Evolutionary conservation across 148 eudicot genomes (phyloP).

Genomic region (Tetragonia tetragonoides): DNA sequence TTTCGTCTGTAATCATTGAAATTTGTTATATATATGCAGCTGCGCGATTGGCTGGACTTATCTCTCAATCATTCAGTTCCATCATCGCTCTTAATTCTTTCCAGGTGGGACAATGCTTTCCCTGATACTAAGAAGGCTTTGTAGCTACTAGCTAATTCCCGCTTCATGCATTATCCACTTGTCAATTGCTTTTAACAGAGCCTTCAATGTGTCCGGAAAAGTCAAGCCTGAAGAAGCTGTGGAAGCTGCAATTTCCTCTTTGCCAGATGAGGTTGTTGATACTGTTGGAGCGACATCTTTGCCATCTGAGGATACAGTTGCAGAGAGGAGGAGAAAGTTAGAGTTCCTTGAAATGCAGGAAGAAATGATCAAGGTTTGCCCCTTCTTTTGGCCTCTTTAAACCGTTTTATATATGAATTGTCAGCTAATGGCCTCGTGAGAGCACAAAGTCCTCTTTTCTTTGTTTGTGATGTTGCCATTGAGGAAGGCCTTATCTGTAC

Average conservation of each 20-base stretch:
- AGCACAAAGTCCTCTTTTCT: not conserved
- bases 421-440: not conserved
- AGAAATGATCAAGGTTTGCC: slow-evolving; percentile 67
- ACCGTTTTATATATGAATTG: not conserved
- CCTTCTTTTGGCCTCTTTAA: not conserved
- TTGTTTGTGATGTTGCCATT: not conserved
- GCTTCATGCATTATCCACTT: not conserved
- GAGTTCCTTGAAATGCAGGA: slow-evolving; percentile 87
- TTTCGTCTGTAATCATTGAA: not conserved
- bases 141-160: slow-evolving; percentile 13
- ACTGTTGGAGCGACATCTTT: slow-evolving; percentile 60
- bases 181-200: slow-evolving; percentile 37
- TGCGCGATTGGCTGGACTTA: slow-evolving; percentile 83
- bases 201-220: slow-evolving; percentile 69
- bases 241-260: slow-evolving; percentile 64
- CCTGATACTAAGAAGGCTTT: slow-evolving; percentile 1
- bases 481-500: not conserved
- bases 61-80: slow-evolving; percentile 75
- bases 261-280: slow-evolving; percentile 85
- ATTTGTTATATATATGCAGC: slow-evolving; percentile 34
- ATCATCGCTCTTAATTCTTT: slow-evolving; percentile 74
- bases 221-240: slow-evolving; percentile 76
- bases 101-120: slow-evolving; percentile 42
- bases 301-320: slow-evolving; percentile 68
- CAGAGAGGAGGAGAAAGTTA: slow-evolving; percentile 79